Base-by-base conservation (phyloP, 2,329 filamentous ascomycete genomes). In the Xenoacremonium recifei region DNA sequence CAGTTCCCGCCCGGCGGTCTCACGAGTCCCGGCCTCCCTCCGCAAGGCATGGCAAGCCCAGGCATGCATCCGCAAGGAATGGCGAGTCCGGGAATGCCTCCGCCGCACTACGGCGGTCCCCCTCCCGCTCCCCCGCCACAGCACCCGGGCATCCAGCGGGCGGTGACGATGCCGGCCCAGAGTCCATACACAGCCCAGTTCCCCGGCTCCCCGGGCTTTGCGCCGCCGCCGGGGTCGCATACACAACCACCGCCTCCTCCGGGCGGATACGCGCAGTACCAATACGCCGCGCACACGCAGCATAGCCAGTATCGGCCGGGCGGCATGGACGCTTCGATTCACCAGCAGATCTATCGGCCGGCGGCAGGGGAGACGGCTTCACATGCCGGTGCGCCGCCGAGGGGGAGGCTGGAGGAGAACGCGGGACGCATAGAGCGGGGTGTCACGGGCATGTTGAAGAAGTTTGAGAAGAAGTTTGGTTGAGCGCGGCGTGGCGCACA, bases 381-480 rank as follows among this genome's bases (percentile, higher is more conserved):
- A n/a, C n/a, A n/a, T n/a, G n/a, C n/a, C n/a, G n/a, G n/a, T n/a
- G n/a, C n/a, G n/a, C n/a, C n/a, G n/a, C 57, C 63, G 4, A 63
- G 66, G 47, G 77, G 66, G 6, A 79, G 75, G 59, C 63, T 89
- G 21, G 85, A 87, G 55, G 78, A 82, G 60, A 76, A 79, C 46
- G 80, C 84, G 0, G 81, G 79, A 20, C 75, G 79, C 54, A 55
- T 89, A 23, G 86, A 90, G 67, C 82, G 81, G 62, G 82, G 84
- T 1, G 77, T 89, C 4, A 77, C 80, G 20, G 80, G 82, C 6
- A 84, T 89, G 71, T 64, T 90, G 51, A 89, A 85, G 75, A 88
- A 84, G 68, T 76, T 90, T 64, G 86, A 90, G 69, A 89, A 87
- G 79, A 86, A 81, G 60, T 83, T 85, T 66, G 75, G 73, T 0